These are phyloP conservation scores for Fraxinus albicans DNA, from an alignment of 305 asterid genomes.

Conservation along the genomic window DNA sequence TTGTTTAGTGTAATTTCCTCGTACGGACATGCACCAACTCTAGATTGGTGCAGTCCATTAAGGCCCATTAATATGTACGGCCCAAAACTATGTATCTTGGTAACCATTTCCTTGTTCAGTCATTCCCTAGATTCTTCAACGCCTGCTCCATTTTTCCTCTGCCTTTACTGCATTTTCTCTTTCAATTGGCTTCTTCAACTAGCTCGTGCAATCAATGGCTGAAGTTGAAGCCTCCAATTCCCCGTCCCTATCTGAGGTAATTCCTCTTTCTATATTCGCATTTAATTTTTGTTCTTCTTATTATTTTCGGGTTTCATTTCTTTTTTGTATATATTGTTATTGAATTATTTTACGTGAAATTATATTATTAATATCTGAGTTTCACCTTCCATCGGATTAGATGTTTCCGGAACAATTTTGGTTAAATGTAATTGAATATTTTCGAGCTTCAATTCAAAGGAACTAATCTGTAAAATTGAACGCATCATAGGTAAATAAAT, in stretches of 20 bases:
- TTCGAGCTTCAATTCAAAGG: background rate
- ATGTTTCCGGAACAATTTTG: background rate
- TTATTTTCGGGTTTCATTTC: background rate
- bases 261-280: background rate
- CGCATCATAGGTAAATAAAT: background rate
- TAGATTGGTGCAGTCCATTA: background rate
- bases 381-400: background rate
- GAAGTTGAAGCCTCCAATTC: conserved; percentile 36
- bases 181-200: background rate
- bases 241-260: conserved; percentile 45
- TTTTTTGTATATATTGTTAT: background rate
- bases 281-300: background rate
- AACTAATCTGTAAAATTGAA: background rate
- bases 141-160: background rate
- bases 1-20: too few species aligned
- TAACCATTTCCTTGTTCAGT: background rate
- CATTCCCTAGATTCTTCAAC: background rate
- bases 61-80: background rate
- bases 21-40: background rate
- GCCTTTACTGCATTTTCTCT: background rate
- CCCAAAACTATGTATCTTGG: background rate
- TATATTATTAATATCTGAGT: background rate
- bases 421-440: background rate
- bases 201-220: conserved; percentile 31
- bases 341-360: background rate